Percentiles rank a stretch among this genome's conserved stretches.
These are phyloP conservation scores for Glycyrrhiza uralensis DNA, from an alignment of 306 rosid species.

Conservation along the genomic window DNA sequence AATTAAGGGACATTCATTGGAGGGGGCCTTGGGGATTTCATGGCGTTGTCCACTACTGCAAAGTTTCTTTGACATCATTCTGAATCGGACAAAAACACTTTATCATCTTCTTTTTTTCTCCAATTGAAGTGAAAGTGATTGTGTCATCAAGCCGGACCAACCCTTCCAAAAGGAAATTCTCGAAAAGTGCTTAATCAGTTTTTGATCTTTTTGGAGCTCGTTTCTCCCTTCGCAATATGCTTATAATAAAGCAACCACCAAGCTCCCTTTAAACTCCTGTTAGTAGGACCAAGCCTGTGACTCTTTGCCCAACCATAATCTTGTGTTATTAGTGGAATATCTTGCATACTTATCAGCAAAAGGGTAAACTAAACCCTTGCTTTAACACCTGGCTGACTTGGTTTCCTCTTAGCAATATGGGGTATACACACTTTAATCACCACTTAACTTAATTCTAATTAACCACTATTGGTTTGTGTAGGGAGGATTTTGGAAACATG, in stretches of 20 bases:
- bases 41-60: slow-evolving; percentile 7
- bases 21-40: slow-evolving; percentile 15
- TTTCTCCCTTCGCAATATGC: neutral
- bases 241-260: neutral
- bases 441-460: neutral
- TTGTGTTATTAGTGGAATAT: slow-evolving; percentile 24
- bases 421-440: too few relatives aligned
- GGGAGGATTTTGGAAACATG: neutral
- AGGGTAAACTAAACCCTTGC: slow-evolving; percentile 18
- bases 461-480: neutral
- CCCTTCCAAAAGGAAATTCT: slow-evolving; percentile 12
- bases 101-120: slow-evolving; percentile 18
- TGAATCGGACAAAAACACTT: slow-evolving; percentile 57
- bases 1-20: neutral
- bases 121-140: slow-evolving; percentile 20
- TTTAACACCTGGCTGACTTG: slow-evolving; percentile 19
- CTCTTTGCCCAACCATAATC: slow-evolving; percentile 15
- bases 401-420: neutral
- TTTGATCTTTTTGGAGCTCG: slow-evolving; percentile 19
- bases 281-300: slow-evolving; percentile 27
- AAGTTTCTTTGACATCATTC: slow-evolving; percentile 43
- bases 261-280: neutral
- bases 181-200: slow-evolving; percentile 37
- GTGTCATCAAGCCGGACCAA: slow-evolving; percentile 42
- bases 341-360: slow-evolving; percentile 29